Conservation (phyloP, 192 early-diverging fungal genomes). For the Rhizoclosmatium globosum region DNA sequence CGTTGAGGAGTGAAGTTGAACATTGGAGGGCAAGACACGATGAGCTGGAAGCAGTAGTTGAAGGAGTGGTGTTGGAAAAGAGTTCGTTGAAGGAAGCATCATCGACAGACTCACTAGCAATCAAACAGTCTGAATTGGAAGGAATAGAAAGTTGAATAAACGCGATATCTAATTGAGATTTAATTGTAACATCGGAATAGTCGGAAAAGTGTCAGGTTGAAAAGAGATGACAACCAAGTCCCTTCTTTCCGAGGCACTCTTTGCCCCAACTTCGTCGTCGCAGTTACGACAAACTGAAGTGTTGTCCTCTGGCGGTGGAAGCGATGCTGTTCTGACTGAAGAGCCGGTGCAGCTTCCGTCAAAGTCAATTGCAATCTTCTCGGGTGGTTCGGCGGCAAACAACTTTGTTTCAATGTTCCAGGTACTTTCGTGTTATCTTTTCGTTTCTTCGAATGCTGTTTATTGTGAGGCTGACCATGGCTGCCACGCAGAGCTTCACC, state of each 20-base stretch:
- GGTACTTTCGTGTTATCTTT: not conserved
- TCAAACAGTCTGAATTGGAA: too few relatives aligned
- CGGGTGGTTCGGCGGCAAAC: conserved; percentile 83
- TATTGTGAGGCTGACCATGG: not conserved
- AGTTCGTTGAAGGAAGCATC: not conserved
- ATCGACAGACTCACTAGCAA: not conserved
- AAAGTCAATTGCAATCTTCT: conserved; percentile 68
- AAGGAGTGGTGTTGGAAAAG: conserved; percentile 29
- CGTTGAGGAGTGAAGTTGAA: conserved; percentile 35
- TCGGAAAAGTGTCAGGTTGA: too few relatives aligned
- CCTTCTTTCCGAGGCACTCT: too few relatives aligned
- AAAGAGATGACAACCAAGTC: too few relatives aligned
- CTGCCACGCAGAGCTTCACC: conserved; percentile 50
- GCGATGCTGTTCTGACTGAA: not conserved
- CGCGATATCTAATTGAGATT: too few relatives aligned
- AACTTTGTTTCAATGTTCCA: conserved; percentile 66
- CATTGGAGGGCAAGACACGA: conserved; percentile 36
- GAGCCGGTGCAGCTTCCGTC: not conserved
- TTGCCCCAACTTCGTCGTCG: too few relatives aligned
- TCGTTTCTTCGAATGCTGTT: not conserved
- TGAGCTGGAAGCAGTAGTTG: conserved; percentile 42
- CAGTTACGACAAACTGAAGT: too few relatives aligned
- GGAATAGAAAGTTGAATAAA: too few relatives aligned
- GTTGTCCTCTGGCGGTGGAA: too few relatives aligned
- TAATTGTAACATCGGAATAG: too few relatives aligned